phyloP scores from a whole-genome alignment of 2,329 filamentous ascomycete genomes.

The Penicillium frequentans region DNA sequence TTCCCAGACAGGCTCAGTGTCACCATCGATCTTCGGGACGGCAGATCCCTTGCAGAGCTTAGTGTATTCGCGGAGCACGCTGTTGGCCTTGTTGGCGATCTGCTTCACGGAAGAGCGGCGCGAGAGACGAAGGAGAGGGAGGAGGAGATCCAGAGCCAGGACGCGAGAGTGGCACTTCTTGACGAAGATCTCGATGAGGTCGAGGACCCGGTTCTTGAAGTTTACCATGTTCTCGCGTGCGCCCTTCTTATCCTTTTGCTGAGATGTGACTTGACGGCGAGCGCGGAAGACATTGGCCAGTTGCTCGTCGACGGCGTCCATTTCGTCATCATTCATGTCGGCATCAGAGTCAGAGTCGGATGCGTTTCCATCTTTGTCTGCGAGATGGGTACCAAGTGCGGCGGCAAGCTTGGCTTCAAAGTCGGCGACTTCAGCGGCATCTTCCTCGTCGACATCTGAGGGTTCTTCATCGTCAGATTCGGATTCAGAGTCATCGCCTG shows the following conservation, averaged over 20 bases:
- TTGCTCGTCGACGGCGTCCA: conserved; percentile 84
- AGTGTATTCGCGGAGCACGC: conserved; percentile 71
- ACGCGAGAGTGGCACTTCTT: conserved; percentile 71
- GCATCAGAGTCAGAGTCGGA: conserved; percentile 76
- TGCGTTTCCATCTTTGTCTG: conserved; percentile 59
- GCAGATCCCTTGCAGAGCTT: conserved; percentile 59
- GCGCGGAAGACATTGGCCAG: conserved; percentile 84
- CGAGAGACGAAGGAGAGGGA: conserved; percentile 74
- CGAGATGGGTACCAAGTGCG: conserved; percentile 69
- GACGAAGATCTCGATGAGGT: conserved; percentile 81
- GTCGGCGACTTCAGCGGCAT: conserved; percentile 54
- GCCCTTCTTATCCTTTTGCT: conserved; percentile 82
- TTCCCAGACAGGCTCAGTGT: conserved; percentile 49
- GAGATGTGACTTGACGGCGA: conserved; percentile 64
- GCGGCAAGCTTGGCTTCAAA: conserved; percentile 76
- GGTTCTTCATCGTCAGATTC: conserved; percentile 43
- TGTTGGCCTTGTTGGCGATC: conserved; percentile 69
- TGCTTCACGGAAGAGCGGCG: conserved; percentile 75
- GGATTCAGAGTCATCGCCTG: conserved; percentile 24
- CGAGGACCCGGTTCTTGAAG: conserved; percentile 92
- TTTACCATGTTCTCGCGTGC: conserved; percentile 87
- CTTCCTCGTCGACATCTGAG: conserved; percentile 38
- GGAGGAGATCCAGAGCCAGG: conserved; percentile 67
- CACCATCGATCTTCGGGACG: conserved; percentile 40
- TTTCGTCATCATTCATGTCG: conserved; percentile 94